A percentile compares a stretch with the other conserved stretches of the same genome.
These are phyloP conservation scores for Symbiodinium pilosum DNA, from an alignment of 73 alveolate genomes.

Conservation along the genomic window DNA sequence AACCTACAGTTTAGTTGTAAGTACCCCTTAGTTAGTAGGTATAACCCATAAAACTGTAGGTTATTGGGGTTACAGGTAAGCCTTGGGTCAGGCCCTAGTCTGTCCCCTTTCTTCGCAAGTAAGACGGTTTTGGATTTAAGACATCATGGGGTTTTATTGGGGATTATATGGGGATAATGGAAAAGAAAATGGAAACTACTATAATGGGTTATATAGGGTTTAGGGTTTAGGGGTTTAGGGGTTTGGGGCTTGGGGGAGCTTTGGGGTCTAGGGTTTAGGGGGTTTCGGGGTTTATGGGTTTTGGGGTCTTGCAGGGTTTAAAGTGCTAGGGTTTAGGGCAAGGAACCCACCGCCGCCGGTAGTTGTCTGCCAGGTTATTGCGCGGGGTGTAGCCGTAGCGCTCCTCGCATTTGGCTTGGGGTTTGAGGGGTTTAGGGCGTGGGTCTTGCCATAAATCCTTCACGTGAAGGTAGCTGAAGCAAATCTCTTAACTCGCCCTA, in stretches of 20 bases:
- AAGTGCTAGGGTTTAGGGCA: neutral
- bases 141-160: neutral
- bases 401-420: neutral
- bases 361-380: neutral
- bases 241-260: too few relatives aligned
- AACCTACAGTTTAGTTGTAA: neutral
- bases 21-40: neutral
- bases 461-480: neutral
- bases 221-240: neutral
- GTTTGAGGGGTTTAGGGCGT: neutral
- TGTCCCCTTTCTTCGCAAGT: neutral
- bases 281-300: neutral
- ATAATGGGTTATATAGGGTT: neutral
- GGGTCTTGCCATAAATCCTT: neutral
- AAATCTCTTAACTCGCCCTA: neutral
- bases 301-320: neutral
- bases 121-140: too few relatives aligned
- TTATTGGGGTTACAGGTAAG: too few relatives aligned
- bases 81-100: too few relatives aligned
- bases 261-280: neutral
- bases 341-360: constrained; percentile 1
- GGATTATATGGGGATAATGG: too few relatives aligned
- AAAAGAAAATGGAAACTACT: neutral
- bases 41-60: neutral
- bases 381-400: neutral